A percentile compares a stretch with the other conserved stretches of the same genome.
Conservation (phyloP, 345 rosid species). For the Eucalyptus sp. region DNA sequence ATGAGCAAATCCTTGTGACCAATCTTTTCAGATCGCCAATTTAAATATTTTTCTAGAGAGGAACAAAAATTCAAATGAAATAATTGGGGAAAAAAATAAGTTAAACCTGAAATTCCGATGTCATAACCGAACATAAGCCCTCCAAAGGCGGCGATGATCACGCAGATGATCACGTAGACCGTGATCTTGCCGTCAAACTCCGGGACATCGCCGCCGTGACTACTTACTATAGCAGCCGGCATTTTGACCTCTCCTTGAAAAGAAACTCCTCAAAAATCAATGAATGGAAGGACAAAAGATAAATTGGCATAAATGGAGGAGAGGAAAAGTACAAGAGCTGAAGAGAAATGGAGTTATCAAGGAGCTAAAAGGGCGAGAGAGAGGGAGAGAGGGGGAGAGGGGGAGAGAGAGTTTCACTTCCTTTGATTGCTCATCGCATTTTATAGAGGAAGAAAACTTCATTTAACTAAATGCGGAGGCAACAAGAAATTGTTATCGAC, state of each 20-base stretch:
- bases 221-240: not conserved
- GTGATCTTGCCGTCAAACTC: constrained; percentile 33
- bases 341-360: not conserved
- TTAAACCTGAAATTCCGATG: constrained; percentile 46
- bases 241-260: not conserved
- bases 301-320: not conserved
- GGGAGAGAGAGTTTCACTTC: not conserved
- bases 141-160: constrained; percentile 55
- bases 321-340: not conserved
- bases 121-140: constrained; percentile 70
- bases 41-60: not conserved
- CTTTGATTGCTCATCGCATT: not conserved
- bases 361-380: not conserved
- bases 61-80: not conserved
- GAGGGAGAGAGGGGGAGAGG: not conserved
- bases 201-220: constrained; percentile 23
- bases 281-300: not conserved
- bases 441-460: not conserved
- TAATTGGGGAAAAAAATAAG: not conserved
- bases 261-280: not conserved
- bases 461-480: not conserved
- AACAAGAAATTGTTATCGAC: not conserved
- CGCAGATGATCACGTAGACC: constrained; percentile 10
- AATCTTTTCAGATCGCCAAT: not conserved
- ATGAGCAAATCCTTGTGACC: not conserved